Evolutionary conservation across 176 grass and related monocot species (phyloP).

Genomic region (Carex myosuroides): DNA sequence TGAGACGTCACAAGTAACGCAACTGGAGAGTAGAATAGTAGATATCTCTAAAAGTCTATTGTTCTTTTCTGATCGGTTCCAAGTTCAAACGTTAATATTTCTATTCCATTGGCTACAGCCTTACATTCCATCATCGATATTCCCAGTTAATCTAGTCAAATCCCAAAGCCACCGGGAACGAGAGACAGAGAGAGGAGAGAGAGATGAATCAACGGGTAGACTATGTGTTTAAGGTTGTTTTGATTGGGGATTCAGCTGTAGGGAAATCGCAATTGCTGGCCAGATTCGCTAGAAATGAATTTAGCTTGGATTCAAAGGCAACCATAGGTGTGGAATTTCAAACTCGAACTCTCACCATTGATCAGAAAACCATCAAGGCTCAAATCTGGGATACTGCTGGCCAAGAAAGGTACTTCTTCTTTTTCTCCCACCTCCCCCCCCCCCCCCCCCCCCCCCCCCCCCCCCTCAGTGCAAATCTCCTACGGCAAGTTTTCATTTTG

Average conservation of each 20-base stretch:
- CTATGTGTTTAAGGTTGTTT: slow-evolving; percentile 23
- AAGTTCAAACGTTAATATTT: not conserved
- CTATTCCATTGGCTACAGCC: not conserved
- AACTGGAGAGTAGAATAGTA: not conserved
- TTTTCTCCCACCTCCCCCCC: no score
- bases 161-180: not conserved
- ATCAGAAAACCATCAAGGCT: slow-evolving; percentile 19
- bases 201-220: slow-evolving; percentile 22
- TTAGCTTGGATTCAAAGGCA: slow-evolving; percentile 25
- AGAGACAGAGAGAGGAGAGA: not conserved
- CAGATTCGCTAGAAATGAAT: slow-evolving; percentile 18
- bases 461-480: no score
- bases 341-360: slow-evolving; percentile 13
- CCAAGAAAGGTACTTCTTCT: slow-evolving; percentile 13
- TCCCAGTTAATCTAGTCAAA: not conserved
- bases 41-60: not conserved
- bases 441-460: no score
- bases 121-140: no score
- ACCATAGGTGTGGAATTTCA: slow-evolving; percentile 20
- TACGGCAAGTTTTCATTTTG: not conserved
- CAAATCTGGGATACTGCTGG: slow-evolving; percentile 27
- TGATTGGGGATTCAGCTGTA: slow-evolving; percentile 25
- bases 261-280: slow-evolving; percentile 20
- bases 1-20: not conserved
- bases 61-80: not conserved